phyloP scores from a whole-genome alignment of 2,329 filamentous ascomycete genomes.

The Tolypocladium capitatum region DNA sequence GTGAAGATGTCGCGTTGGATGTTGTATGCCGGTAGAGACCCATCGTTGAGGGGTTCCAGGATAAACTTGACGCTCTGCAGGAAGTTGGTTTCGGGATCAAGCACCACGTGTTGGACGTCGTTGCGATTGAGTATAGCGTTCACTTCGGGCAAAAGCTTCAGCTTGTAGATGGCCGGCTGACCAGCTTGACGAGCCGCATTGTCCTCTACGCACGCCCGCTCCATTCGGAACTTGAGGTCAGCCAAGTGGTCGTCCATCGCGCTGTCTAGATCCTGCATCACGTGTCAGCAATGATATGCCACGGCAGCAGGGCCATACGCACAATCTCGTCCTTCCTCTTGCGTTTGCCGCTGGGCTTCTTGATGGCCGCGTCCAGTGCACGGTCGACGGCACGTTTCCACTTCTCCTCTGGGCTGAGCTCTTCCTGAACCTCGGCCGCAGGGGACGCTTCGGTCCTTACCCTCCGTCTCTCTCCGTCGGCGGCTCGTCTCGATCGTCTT shows the following conservation, averaged over 20 bases:
- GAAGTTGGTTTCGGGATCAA: slow-evolving; percentile 91
- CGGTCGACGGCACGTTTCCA: slow-evolving; percentile 72
- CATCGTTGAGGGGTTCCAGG: slow-evolving; percentile 87
- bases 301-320: slow-evolving; percentile 19
- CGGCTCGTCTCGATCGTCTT: slow-evolving; percentile 33
- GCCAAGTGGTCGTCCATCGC: slow-evolving; percentile 85
- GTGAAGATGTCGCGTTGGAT: slow-evolving; percentile 92
- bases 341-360: slow-evolving; percentile 58
- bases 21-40: slow-evolving; percentile 87
- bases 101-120: slow-evolving; percentile 67
- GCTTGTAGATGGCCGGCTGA: slow-evolving; percentile 78
- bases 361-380: slow-evolving; percentile 78
- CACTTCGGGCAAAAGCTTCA: slow-evolving; percentile 86
- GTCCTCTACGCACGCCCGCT: slow-evolving; percentile 75
- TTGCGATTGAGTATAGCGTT: slow-evolving; percentile 80
- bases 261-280: slow-evolving; percentile 68
- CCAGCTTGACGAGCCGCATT: slow-evolving; percentile 67
- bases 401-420: slow-evolving; percentile 72
- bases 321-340: slow-evolving; percentile 83
- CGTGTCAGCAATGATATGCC: slow-evolving; percentile 9
- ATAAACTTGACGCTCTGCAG: slow-evolving; percentile 94
- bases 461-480: slow-evolving; percentile 32
- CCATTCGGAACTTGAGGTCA: slow-evolving; percentile 79
- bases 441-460: slow-evolving; percentile 30
- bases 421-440: slow-evolving; percentile 60